These are phyloP conservation scores for Sophora flavescens DNA, from an alignment of 306 rosid genomes.

Conservation along the genomic window DNA sequence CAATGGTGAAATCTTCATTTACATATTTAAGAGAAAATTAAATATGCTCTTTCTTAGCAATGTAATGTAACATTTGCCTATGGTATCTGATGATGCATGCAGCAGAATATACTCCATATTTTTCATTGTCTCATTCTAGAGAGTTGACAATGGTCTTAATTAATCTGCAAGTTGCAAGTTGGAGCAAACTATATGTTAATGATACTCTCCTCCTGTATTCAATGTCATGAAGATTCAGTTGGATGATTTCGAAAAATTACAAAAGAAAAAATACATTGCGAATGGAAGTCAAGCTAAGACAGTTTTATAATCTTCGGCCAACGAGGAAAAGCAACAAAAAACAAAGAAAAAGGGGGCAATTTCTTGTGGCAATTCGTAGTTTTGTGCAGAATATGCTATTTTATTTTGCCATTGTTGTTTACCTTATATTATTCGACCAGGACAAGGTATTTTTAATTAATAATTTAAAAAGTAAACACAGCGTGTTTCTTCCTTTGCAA, in stretches of 20 bases:
- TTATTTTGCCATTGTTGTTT: neutral
- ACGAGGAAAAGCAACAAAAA: neutral
- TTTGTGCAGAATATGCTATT: neutral
- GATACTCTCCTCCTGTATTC: neutral
- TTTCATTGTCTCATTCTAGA: slow-evolving; percentile 8
- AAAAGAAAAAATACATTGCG: neutral
- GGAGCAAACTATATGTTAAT: neutral
- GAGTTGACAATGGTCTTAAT: neutral
- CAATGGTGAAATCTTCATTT: too few species aligned
- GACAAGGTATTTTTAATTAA: neutral
- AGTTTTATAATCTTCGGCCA: neutral
- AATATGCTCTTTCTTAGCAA: neutral
- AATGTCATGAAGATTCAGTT: too few species aligned
- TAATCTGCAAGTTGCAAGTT: slow-evolving; percentile 8
- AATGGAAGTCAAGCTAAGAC: neutral
- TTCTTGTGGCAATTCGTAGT: slow-evolving; percentile 24
- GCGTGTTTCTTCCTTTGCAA: neutral
- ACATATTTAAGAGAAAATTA: too few species aligned
- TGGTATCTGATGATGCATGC: too few species aligned
- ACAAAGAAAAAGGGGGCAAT: neutral
- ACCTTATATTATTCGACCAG: slow-evolving; percentile 3
- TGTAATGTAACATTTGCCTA: too few species aligned
- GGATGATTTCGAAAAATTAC: neutral
- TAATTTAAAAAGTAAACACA: slow-evolving; percentile 3
- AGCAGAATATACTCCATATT: neutral